Base-by-base conservation (phyloP, 2,329 filamentous ascomycete genomes). In the Chrysoporthe cubensis region DNA sequence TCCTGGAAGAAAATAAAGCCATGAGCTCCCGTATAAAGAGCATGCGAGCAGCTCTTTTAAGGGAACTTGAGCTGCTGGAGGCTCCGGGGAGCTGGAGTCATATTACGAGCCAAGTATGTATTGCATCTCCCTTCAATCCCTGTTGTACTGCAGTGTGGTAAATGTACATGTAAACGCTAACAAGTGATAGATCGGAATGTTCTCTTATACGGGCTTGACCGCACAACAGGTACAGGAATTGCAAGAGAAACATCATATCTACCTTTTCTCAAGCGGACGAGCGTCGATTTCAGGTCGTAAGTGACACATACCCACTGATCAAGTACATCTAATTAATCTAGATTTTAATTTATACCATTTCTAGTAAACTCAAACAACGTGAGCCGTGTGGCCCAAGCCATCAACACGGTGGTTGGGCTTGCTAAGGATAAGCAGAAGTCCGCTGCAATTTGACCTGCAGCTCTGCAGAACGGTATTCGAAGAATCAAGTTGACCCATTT, bases 181-280 rank as follows among this genome's bases (percentile, higher is more conserved):
- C 78, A 71, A 76, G 76, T 60, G 48, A 2, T 75, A 81, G 75
- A 78, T 78, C 63, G 80, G 80, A 7, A 81, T 82, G 79, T 81
- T 81, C 67, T 75, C 74, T 4, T 80, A 77, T 68, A 79, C 79
- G 0, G 78, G 79, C 0, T 67, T 81, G 58, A 72, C 60, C 7
- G 59, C 71, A 9, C 69, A 74, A 43, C 76, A 80, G 50, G 76
- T 81, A 3, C 43, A 34, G 3, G 64, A 71, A 6, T 66, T 81
- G 16, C 69, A 73, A 67, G 69, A 76, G 1, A 72, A 75, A 26
- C 71, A 74, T 64, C 78, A 80, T 71, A 71, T 80, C 43, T 80
- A 80, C 68, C 57, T 81, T 64, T 68, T 79, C 52, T 69, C 70
- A 1, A 75, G 71, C 26, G 78, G 79, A 8, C 71, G 78, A n/a